These are phyloP conservation scores for Stylonectria norvegica DNA, from an alignment of 2,329 filamentous ascomycete species.

Conservation along the genomic window DNA sequence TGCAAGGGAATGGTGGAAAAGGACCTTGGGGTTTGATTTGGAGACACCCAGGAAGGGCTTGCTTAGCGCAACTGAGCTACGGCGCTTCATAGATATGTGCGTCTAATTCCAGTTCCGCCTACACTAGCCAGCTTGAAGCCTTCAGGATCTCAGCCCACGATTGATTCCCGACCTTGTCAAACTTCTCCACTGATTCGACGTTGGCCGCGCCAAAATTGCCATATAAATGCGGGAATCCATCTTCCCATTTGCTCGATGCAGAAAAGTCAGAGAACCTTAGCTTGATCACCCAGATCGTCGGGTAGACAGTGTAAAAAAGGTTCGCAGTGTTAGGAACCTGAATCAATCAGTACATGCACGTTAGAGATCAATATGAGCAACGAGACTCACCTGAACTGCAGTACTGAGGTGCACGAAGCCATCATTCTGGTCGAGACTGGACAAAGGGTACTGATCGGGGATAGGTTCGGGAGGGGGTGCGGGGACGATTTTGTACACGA, in stretches of 20 bases:
- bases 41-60: neutral
- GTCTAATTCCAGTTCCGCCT: conserved; percentile 4
- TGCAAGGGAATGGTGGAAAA: conserved; percentile 84
- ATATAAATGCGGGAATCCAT: conserved; percentile 57
- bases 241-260: conserved; percentile 52
- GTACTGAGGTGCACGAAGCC: conserved; percentile 62
- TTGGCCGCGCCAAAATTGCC: conserved; percentile 53
- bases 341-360: neutral
- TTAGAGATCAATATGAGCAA: conserved; percentile 2
- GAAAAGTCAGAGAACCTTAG: conserved; percentile 47
- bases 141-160: conserved; percentile 47
- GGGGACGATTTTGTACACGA: conserved; percentile 61
- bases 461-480: conserved; percentile 50
- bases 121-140: conserved; percentile 41
- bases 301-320: conserved; percentile 40
- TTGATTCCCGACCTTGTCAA: conserved; percentile 41
- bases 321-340: conserved; percentile 45
- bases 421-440: conserved; percentile 56
- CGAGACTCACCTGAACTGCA: conserved; percentile 49
- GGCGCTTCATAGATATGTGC: neutral
- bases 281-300: conserved; percentile 51
- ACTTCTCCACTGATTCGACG: conserved; percentile 45
- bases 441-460: conserved; percentile 53
- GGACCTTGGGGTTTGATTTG: conserved; percentile 55
- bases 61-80: neutral